These are phyloP conservation scores for Septoria petroselini DNA, from an alignment of 2,329 filamentous ascomycete species.

Conservation along the genomic window DNA sequence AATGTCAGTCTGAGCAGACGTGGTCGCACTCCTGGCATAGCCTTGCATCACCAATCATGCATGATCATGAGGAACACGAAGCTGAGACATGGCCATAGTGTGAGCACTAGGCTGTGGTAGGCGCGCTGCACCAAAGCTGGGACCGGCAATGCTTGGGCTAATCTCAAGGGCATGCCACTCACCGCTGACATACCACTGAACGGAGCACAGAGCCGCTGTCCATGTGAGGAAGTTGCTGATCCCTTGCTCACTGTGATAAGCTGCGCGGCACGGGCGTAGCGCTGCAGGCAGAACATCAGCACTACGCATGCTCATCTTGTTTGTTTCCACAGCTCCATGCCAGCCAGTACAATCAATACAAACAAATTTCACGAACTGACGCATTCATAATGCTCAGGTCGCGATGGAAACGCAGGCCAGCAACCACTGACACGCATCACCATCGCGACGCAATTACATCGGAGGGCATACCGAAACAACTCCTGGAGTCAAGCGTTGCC, in stretches of 20 bases:
- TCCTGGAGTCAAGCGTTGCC: slow-evolving; percentile 15
- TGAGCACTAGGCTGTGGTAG: no score
- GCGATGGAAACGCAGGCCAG: slow-evolving; percentile 30
- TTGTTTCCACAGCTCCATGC: slow-evolving; percentile 25
- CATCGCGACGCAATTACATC: slow-evolving; percentile 24
- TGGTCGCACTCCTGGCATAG: no score
- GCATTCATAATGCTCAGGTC: slow-evolving; percentile 30
- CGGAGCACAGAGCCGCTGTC: no score
- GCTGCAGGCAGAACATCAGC: neutral
- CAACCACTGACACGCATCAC: slow-evolving; percentile 16
- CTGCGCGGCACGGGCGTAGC: neutral
- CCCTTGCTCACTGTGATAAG: slow-evolving; percentile 5
- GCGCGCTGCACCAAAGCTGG: no score
- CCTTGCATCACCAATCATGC: no score
- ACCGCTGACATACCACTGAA: no score
- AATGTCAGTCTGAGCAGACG: no score
- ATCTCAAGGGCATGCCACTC: no score
- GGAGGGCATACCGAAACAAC: slow-evolving; percentile 6
- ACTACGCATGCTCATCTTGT: slow-evolving; percentile 15
- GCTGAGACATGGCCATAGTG: no score
- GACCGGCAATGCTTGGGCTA: no score
- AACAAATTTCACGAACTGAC: slow-evolving; percentile 25
- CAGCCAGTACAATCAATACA: slow-evolving; percentile 22
- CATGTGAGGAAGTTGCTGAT: no score
- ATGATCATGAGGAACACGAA: no score